phyloP scores from a whole-genome alignment of 1,284 basidiomycete genomes.

The Apiotrichum gamsii region DNA sequence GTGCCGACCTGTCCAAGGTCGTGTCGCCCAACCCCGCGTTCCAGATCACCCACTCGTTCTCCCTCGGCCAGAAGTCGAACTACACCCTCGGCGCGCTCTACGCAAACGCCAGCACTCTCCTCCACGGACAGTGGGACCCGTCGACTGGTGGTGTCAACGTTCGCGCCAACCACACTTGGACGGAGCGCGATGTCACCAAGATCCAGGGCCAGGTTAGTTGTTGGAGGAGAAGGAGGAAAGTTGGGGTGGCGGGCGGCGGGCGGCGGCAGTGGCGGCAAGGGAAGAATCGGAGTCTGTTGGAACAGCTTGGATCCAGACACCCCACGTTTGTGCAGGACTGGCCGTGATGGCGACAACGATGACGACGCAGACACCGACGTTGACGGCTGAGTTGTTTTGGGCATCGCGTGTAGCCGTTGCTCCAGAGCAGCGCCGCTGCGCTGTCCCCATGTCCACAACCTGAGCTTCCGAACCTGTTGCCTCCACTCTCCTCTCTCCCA shows the following conservation, averaged over 20 bases:
- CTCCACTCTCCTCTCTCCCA: no score
- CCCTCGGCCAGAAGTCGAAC: conserved; percentile 58
- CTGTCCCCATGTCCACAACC: no score
- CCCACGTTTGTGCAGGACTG: no score
- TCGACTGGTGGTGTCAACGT: conserved; percentile 85
- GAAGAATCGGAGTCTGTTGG: no score
- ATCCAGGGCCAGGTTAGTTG: conserved; percentile 73
- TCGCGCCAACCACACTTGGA: conserved; percentile 87
- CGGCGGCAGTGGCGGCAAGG: not conserved
- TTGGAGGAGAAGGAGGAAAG: not conserved
- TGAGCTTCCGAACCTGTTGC: not conserved
- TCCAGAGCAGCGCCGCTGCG: no score
- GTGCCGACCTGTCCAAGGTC: conserved; percentile 92
- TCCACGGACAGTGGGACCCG: conserved; percentile 84
- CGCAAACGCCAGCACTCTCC: conserved; percentile 66
- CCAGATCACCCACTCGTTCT: conserved; percentile 96
- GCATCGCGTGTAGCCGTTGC: no score
- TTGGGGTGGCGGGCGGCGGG: no score
- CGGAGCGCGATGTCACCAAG: conserved; percentile 72
- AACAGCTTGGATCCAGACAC: no score
- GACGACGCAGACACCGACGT: no score
- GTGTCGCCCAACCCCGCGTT: conserved; percentile 91
- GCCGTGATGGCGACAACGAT: no score
- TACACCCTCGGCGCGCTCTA: conserved; percentile 96
- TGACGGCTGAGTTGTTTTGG: no score